These are phyloP conservation scores for Tulasnella sp. DNA, from an alignment of 768 basidiomycete genomes.

Conservation along the genomic window DNA sequence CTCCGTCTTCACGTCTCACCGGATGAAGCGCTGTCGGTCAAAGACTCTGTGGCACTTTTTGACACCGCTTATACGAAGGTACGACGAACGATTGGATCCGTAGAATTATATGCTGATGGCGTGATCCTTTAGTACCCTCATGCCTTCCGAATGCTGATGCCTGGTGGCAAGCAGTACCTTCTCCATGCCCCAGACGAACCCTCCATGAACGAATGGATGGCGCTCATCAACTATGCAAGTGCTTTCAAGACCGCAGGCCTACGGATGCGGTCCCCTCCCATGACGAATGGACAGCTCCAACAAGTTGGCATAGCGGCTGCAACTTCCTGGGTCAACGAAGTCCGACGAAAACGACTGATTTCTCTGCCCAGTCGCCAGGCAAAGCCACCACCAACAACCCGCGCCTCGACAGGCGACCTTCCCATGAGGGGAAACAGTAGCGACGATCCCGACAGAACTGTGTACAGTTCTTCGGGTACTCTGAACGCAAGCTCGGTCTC, in stretches of 20 bases:
- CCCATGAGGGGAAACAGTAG: background rate
- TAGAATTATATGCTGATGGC: background rate
- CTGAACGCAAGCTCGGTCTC: background rate
- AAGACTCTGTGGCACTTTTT: slow-evolving; percentile 65
- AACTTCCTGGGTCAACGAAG: slow-evolving; percentile 58
- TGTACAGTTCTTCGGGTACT: background rate
- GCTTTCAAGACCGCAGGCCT: slow-evolving; percentile 80
- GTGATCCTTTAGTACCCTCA: slow-evolving; percentile 40
- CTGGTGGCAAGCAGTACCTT: slow-evolving; percentile 70
- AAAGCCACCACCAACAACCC: background rate
- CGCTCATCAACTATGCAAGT: slow-evolving; percentile 86
- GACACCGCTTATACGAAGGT: slow-evolving; percentile 75
- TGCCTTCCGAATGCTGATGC: slow-evolving; percentile 66
- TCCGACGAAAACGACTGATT: background rate
- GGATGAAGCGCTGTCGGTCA: slow-evolving; percentile 74
- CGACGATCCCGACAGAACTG: background rate
- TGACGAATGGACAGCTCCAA: slow-evolving; percentile 59
- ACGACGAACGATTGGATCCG: slow-evolving; percentile 16
- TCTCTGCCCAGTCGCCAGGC: background rate
- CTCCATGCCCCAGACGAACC: slow-evolving; percentile 56
- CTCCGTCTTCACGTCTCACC: slow-evolving; percentile 36
- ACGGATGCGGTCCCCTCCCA: slow-evolving; percentile 61
- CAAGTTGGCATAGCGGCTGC: slow-evolving; percentile 80
- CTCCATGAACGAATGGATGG: slow-evolving; percentile 85
- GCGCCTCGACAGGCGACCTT: background rate